A percentile compares a stretch with the other conserved stretches of the same genome.
phyloP scores from a whole-genome alignment of 352 stramenopile genomes.

The Thalassiosira exigua region DNA sequence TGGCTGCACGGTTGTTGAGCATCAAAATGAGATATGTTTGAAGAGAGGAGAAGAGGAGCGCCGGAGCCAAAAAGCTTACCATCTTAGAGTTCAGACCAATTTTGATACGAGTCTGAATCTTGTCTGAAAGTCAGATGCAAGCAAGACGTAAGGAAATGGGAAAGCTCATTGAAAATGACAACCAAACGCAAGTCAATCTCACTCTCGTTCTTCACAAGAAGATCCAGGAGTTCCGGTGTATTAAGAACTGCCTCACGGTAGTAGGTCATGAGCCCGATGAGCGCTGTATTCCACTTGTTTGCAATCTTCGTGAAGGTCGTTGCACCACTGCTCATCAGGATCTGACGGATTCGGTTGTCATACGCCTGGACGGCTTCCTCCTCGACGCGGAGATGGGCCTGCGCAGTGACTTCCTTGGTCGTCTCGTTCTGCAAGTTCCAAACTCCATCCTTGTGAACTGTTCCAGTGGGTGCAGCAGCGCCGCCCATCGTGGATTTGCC shows the following conservation, averaged over 20 bases:
- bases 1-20: too few species aligned
- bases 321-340: slow-evolving; percentile 99
- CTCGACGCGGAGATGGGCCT: slow-evolving; percentile 95
- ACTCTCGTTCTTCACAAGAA: slow-evolving; percentile 99
- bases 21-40: too few species aligned
- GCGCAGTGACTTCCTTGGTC: slow-evolving; percentile 99
- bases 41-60: too few species aligned
- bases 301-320: slow-evolving; percentile 99
- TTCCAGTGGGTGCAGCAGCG: slow-evolving; percentile 80
- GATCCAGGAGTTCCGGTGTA: slow-evolving; percentile 98
- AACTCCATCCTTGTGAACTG: slow-evolving; percentile 97
- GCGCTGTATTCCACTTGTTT: slow-evolving; percentile 94
- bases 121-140: too few species aligned
- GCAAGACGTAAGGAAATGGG: too few species aligned
- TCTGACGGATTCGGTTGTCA: slow-evolving; percentile 99
- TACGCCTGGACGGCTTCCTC: slow-evolving; percentile 95
- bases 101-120: slow-evolving; percentile 99
- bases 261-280: slow-evolving; percentile 97
- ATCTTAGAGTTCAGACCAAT: slow-evolving; percentile 99
- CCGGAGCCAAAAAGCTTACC: too few species aligned
- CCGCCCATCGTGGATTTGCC: slow-evolving; percentile 58
- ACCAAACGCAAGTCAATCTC: too few species aligned
- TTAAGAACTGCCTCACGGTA: slow-evolving; percentile 99
- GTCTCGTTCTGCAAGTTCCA: slow-evolving; percentile 99
- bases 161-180: too few species aligned